phyloP scores from a whole-genome alignment of 2,329 filamentous ascomycete species.

The Albifimbria verrucaria region DNA sequence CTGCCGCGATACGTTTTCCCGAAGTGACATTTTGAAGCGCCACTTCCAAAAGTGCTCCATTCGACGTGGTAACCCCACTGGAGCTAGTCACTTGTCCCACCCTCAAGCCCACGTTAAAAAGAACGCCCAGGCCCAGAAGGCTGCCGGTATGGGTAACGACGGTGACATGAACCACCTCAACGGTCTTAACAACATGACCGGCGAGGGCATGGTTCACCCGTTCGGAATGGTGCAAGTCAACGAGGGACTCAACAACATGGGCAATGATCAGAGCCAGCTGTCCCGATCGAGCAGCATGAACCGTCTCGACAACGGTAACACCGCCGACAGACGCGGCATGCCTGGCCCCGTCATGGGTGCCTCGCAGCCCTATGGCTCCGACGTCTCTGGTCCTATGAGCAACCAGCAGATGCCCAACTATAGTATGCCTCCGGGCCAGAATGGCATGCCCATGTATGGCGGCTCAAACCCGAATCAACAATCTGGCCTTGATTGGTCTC shows the following conservation, averaged over 20 bases:
- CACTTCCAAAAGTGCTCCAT: slow-evolving; percentile 99
- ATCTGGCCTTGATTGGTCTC: slow-evolving; percentile 69
- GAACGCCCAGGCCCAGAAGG: slow-evolving; percentile 58
- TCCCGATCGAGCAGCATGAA: slow-evolving; percentile 60
- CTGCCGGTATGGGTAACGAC: slow-evolving; percentile 47
- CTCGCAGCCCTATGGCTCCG: slow-evolving; percentile 54
- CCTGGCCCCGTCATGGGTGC: slow-evolving; percentile 46
- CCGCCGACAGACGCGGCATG: slow-evolving; percentile 57
- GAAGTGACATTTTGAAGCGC: slow-evolving; percentile 96
- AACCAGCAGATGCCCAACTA: slow-evolving; percentile 63
- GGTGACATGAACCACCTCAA: slow-evolving; percentile 58
- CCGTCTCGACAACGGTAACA: slow-evolving; percentile 52
- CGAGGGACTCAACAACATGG: slow-evolving; percentile 58
- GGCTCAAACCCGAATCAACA: slow-evolving; percentile 59
- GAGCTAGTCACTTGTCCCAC: slow-evolving; percentile 90
- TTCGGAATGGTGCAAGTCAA: slow-evolving; percentile 54
- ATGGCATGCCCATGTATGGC: slow-evolving; percentile 62
- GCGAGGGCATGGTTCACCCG: slow-evolving; percentile 55
- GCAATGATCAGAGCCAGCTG: slow-evolving; percentile 59
- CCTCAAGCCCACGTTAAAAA: slow-evolving; percentile 87
- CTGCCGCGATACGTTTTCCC: slow-evolving; percentile 95
- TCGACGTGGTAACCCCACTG: slow-evolving; percentile 90
- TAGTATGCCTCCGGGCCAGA: slow-evolving; percentile 60
- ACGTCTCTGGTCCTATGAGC: slow-evolving; percentile 60
- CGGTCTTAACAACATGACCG: slow-evolving; percentile 55